Evolutionary conservation across 192 early-diverging fungal genomes (phyloP).

Genomic region (Coemansia sp.): DNA sequence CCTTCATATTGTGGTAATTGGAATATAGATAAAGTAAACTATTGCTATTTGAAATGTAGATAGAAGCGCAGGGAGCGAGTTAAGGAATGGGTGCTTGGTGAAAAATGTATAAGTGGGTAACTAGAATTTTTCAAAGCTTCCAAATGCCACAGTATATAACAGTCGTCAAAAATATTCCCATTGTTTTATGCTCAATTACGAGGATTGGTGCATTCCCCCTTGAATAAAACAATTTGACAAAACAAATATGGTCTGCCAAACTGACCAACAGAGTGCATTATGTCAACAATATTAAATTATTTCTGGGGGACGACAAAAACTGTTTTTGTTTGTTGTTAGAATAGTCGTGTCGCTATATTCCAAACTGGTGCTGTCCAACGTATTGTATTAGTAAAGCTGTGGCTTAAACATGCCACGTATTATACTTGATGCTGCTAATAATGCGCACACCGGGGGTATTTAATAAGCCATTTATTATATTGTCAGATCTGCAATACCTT

Average conservation of each 20-base stretch:
- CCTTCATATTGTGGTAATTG: neutral
- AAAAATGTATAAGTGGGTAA: neutral
- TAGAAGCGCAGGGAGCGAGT: too few relatives aligned
- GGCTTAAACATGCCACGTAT: neutral
- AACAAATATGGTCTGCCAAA: neutral
- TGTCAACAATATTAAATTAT: too few relatives aligned
- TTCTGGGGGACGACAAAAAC: too few relatives aligned
- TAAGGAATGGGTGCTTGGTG: too few relatives aligned
- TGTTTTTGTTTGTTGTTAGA: too few relatives aligned
- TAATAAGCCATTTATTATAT: neutral
- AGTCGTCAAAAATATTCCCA: neutral
- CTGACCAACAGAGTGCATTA: too few relatives aligned
- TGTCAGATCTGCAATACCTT: neutral
- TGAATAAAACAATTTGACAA: neutral
- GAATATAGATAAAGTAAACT: too few relatives aligned
- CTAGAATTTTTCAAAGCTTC: neutral
- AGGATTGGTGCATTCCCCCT: neutral
- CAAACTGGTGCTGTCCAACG: too few relatives aligned
- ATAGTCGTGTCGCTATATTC: too few relatives aligned
- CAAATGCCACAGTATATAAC: neutral
- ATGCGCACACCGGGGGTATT: neutral
- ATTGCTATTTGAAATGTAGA: too few relatives aligned
- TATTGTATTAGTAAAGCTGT: too few relatives aligned
- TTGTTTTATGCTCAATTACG: neutral
- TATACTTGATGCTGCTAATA: neutral